These are phyloP conservation scores for Xanthoconium stramineum DNA, from an alignment of 768 basidiomycete species.

Conservation along the genomic window DNA sequence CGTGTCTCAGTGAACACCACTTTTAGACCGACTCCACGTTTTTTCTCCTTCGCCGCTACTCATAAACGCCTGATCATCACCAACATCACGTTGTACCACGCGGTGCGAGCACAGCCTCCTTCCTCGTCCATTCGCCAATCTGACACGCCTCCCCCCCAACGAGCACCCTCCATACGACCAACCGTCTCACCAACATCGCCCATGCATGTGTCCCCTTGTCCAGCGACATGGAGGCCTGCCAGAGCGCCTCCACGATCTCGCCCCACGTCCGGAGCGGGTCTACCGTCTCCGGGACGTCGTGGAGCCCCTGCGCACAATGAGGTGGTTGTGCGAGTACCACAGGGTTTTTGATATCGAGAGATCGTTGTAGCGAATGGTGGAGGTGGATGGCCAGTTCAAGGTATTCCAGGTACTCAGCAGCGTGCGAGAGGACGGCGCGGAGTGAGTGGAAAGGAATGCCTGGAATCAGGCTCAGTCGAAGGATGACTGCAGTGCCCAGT, in stretches of 20 bases:
- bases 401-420: slow-evolving; percentile 26
- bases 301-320: slow-evolving; percentile 35
- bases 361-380: background rate
- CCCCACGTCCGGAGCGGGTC: slow-evolving; percentile 47
- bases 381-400: slow-evolving; percentile 25
- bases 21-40: too few species aligned
- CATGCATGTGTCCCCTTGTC: slow-evolving; percentile 34
- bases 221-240: slow-evolving; percentile 24
- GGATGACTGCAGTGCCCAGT: slow-evolving; percentile 30
- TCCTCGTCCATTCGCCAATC: slow-evolving; percentile 58
- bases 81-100: background rate
- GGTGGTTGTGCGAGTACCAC: slow-evolving; percentile 26
- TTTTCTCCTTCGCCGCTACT: too few species aligned
- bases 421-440: slow-evolving; percentile 29
- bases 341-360: background rate
- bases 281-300: slow-evolving; percentile 28
- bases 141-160: slow-evolving; percentile 35
- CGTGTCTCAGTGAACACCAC: too few species aligned
- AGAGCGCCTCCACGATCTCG: slow-evolving; percentile 46
- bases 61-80: too few species aligned
- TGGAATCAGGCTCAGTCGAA: slow-evolving; percentile 37
- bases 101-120: slow-evolving; percentile 5
- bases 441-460: slow-evolving; percentile 28
- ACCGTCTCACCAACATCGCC: slow-evolving; percentile 49
- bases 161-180: slow-evolving; percentile 56